These are phyloP conservation scores for Trichosporon sp. DNA, from an alignment of 1,284 basidiomycete genomes.

Conservation along the genomic window DNA sequence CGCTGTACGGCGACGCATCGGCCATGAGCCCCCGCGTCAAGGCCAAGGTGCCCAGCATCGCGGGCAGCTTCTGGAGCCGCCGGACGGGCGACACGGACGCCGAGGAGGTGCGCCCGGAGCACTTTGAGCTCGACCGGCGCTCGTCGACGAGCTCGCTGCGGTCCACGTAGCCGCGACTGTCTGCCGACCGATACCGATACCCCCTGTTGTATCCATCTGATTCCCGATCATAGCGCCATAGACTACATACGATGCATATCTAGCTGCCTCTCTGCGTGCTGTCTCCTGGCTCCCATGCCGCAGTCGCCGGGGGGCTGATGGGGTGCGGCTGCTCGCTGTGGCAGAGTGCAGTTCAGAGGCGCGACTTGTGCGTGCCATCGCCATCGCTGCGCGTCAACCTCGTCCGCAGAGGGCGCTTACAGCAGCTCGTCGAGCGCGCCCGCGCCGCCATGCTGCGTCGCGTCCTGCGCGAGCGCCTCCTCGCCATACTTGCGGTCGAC, in stretches of 20 bases:
- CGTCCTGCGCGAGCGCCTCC: constrained; percentile 34
- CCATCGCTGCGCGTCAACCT: neutral
- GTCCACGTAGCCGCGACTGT: neutral
- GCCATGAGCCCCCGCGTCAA: neutral
- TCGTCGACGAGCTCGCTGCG: neutral
- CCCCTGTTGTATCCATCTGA: too few species aligned
- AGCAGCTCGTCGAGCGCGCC: constrained; percentile 1
- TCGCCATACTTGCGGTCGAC: constrained; percentile 43
- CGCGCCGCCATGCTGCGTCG: constrained; percentile 22
- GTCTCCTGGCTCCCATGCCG: too few species aligned
- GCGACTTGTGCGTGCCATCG: neutral
- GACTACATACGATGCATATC: too few species aligned
- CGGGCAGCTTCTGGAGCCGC: neutral
- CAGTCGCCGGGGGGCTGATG: too few species aligned
- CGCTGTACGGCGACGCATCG: constrained; percentile 1
- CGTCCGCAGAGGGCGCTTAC: neutral
- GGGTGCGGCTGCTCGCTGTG: too few species aligned
- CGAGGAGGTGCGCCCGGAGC: neutral
- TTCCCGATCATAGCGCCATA: too few species aligned
- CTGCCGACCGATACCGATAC: too few species aligned
- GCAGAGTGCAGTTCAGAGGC: too few species aligned
- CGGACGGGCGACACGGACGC: neutral
- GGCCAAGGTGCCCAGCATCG: neutral
- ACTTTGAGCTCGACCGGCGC: neutral
- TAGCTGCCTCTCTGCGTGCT: neutral